Conservation (phyloP, 306 rosid species). For the Medicago truncatula region MtrunA17r5.0-ANR NC_053048.1:8075001-8075500, state of each 20-base stretch:
- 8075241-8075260: conserved; percentile 94
- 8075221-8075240: conserved; percentile 90
- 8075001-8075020: conserved; percentile 13
- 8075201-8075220: conserved; percentile 83
- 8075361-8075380: conserved; percentile 89
- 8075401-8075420: conserved; percentile 98
- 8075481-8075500: conserved; percentile 91
- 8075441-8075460: conserved; percentile 89
- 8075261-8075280: conserved; percentile 94
- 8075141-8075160: conserved; percentile 96
- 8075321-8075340: conserved; percentile 70
- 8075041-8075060: conserved; percentile 26
- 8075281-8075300: conserved; percentile 97
- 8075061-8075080: conserved; percentile 85
- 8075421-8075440: conserved; percentile 98
- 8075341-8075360: conserved; percentile 49
- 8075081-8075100: conserved; percentile 98
- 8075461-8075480: conserved; percentile 93
- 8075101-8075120: conserved; percentile 99
- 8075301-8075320: conserved; percentile 97
- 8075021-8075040: conserved; percentile 19
- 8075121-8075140: conserved; percentile 98
- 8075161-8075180: conserved; percentile 99
- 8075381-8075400: conserved; percentile 97
- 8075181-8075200: conserved; percentile 98